Conservation (phyloP, 495 filamentous ascomycete species). For the Talaromyces trachyspermus region DNA sequence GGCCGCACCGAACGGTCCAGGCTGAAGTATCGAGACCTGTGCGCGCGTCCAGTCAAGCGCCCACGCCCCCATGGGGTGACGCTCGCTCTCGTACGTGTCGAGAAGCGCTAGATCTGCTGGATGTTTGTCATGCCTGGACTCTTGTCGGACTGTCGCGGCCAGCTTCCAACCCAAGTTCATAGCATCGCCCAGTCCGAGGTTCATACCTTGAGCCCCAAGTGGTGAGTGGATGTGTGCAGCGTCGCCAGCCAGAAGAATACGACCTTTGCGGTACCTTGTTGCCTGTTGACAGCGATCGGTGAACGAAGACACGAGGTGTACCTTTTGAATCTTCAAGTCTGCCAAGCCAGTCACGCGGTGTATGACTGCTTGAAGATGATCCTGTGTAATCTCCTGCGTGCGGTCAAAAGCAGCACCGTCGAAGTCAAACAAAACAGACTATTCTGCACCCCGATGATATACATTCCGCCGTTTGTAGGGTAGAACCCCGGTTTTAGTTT, state of each 20-base stretch:
- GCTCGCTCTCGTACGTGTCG: constrained; percentile 23
- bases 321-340: constrained; percentile 15
- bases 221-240: constrained; percentile 44
- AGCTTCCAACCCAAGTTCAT: constrained; percentile 49
- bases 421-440: constrained; percentile 18
- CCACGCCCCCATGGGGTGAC: constrained; percentile 21
- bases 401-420: constrained; percentile 20
- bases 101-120: constrained; percentile 27
- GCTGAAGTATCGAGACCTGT: constrained; percentile 16
- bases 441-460: constrained; percentile 5
- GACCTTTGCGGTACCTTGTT: constrained; percentile 16
- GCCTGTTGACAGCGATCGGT: constrained; percentile 25
- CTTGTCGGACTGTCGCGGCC: constrained; percentile 25
- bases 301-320: constrained; percentile 19
- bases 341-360: constrained; percentile 15
- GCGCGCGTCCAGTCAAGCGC: constrained; percentile 26
- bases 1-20: constrained; percentile 13
- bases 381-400: constrained; percentile 14
- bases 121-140: constrained; percentile 10
- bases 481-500: constrained; percentile 19
- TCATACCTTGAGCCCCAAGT: constrained; percentile 47
- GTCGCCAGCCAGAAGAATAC: constrained; percentile 44
- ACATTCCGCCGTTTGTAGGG: constrained; percentile 12
- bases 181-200: constrained; percentile 45
- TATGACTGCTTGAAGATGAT: constrained; percentile 21